Evolutionary conservation across 441 rosid species (phyloP).

Genomic region (Brassica balearica): DNA sequence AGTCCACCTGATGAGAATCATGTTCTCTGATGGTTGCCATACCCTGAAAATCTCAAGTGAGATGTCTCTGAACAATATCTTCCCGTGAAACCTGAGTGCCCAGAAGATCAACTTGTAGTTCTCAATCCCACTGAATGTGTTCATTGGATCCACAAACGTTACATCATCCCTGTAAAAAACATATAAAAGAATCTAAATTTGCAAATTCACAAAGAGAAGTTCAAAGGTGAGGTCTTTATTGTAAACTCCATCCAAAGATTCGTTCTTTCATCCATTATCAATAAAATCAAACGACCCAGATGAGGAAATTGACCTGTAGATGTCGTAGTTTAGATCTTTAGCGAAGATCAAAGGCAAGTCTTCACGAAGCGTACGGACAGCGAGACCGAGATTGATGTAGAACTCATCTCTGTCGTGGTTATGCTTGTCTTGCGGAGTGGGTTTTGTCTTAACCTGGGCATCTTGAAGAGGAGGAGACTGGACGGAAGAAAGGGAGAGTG

Average conservation of each 20-base stretch:
- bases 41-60: constrained; percentile 79
- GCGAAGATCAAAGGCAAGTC: constrained; percentile 79
- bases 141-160: constrained; percentile 82
- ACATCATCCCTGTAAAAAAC: constrained; percentile 72
- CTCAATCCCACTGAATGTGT: constrained; percentile 78
- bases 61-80: constrained; percentile 80
- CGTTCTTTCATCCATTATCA: background rate
- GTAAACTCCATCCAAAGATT: constrained; percentile 24
- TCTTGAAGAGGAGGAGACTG: constrained; percentile 57
- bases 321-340: constrained; percentile 83
- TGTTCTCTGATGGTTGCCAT: constrained; percentile 97
- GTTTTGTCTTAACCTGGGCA: constrained; percentile 46
- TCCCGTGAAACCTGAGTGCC: constrained; percentile 91
- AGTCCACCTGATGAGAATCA: constrained; percentile 90
- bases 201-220: constrained; percentile 20
- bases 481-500: constrained; percentile 44
- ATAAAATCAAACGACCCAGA: constrained; percentile 34
- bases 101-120: constrained; percentile 88
- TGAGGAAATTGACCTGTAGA: constrained; percentile 67
- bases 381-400: constrained; percentile 83
- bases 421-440: constrained; percentile 48
- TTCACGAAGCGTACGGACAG: constrained; percentile 90
- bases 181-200: constrained; percentile 15
- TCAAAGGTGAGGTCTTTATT: constrained; percentile 25
- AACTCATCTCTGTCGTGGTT: constrained; percentile 67